Percentiles rank a stretch among this genome's conserved stretches.
phyloP scores from a whole-genome alignment of 257 asterid genomes.

The Handroanthus guayacan region DNA sequence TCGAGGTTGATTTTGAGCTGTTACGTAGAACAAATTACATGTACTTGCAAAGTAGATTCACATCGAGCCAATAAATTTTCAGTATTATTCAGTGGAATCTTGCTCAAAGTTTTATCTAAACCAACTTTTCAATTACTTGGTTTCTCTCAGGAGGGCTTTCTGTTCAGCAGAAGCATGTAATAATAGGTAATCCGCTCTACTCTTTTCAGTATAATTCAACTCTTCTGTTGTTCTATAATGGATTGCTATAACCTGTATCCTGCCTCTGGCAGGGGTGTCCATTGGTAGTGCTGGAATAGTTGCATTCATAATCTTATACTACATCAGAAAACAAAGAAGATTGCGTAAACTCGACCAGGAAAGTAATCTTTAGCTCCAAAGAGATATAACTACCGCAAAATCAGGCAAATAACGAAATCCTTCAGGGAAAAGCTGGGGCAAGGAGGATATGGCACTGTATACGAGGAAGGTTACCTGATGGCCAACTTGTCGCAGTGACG shows the following conservation, averaged over 20 bases:
- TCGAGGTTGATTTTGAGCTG: no score
- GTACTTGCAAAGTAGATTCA: no score
- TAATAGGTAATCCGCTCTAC: conserved; percentile 33
- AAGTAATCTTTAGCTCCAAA: conserved; percentile 51
- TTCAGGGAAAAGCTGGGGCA: conserved; percentile 55
- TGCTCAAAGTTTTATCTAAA: no score
- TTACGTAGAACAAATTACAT: no score
- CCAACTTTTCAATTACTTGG: not conserved
- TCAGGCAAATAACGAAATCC: conserved; percentile 56
- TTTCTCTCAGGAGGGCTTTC: conserved; percentile 35
- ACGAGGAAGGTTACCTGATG: conserved; percentile 59
- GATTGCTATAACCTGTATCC: conserved; percentile 4
- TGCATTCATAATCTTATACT: conserved; percentile 29
- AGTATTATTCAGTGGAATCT: no score
- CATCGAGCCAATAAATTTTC: no score
- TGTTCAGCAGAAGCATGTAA: conserved; percentile 25
- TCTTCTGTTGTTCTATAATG: no score
- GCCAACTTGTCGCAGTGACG: conserved; percentile 63
- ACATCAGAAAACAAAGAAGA: conserved; percentile 34
- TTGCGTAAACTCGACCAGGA: conserved; percentile 9
- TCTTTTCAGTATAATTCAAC: not conserved
- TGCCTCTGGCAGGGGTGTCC: conserved; percentile 40
- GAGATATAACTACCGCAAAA: conserved; percentile 47
- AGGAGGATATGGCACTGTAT: conserved; percentile 68
- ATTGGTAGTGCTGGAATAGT: conserved; percentile 24